Conservation (phyloP, 192 early-diverging fungal species). For the Podila epigama region DNA sequence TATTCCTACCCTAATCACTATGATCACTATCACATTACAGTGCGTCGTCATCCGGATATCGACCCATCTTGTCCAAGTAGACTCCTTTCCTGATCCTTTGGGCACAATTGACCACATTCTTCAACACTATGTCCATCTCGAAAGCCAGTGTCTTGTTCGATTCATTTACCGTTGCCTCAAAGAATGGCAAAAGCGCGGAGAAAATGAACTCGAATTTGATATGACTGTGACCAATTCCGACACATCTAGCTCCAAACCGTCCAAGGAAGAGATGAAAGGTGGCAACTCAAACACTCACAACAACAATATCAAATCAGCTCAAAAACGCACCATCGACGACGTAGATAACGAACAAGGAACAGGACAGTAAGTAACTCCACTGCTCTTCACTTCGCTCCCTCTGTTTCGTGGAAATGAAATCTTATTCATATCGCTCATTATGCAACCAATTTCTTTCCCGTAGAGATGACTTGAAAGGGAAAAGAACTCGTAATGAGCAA, state of each 20-base stretch:
- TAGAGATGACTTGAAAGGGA: constrained; percentile 2
- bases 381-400: neutral
- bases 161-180: constrained; percentile 6
- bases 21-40: neutral
- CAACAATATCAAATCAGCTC: too few species aligned
- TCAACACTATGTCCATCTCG: constrained; percentile 11
- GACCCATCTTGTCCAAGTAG: neutral
- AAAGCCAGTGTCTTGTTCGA: constrained; percentile 2
- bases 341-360: constrained; percentile 1
- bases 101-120: constrained; percentile 7
- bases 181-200: neutral
- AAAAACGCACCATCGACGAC: neutral
- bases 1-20: neutral
- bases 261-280: neutral
- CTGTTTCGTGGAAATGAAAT: neutral
- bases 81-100: constrained; percentile 9
- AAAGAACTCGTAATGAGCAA: neutral
- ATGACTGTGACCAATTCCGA: neutral
- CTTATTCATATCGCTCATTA: neutral
- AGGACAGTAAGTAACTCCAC: neutral
- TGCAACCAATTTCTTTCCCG: neutral
- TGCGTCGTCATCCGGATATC: neutral
- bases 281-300: too few species aligned
- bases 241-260: neutral
- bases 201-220: neutral